A percentile compares a stretch with the other conserved stretches of the same genome.
Conservation (phyloP, 768 basidiomycete species). For the Tulasnella sp. region DNA sequence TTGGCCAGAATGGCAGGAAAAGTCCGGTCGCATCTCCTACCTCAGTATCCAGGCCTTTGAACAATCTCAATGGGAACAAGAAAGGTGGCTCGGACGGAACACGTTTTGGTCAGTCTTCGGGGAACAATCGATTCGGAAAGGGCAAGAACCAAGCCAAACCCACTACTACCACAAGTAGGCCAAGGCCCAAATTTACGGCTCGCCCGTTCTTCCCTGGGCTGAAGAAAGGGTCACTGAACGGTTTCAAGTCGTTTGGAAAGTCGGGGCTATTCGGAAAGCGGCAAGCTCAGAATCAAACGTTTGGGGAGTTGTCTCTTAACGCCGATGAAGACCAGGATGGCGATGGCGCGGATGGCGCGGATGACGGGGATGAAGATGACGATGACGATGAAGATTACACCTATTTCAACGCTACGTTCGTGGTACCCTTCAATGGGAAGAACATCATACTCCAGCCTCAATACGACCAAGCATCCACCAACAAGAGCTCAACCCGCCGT, state of each 20-base stretch:
- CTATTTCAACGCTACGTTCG: background rate
- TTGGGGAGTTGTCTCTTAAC: background rate
- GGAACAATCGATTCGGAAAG: background rate
- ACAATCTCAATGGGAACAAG: background rate
- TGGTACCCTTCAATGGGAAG: background rate
- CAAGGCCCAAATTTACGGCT: background rate
- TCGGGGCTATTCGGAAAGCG: background rate
- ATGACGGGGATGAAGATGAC: background rate
- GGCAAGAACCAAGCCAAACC: background rate
- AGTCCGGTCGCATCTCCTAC: background rate
- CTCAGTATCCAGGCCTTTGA: background rate
- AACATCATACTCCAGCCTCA: background rate
- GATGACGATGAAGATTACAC: background rate
- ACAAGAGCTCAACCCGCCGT: background rate
- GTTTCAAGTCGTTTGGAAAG: background rate
- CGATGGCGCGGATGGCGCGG: background rate
- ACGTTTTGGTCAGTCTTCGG: background rate
- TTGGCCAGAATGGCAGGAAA: background rate
- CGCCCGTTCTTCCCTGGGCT: background rate
- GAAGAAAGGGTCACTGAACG: background rate
- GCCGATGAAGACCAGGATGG: background rate
- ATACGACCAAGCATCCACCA: background rate
- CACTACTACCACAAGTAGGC: background rate
- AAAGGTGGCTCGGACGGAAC: background rate
- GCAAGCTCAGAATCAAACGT: background rate